phyloP scores from a whole-genome alignment of 2,329 filamentous ascomycete genomes.

The Nigrospora osmanthi region DNA sequence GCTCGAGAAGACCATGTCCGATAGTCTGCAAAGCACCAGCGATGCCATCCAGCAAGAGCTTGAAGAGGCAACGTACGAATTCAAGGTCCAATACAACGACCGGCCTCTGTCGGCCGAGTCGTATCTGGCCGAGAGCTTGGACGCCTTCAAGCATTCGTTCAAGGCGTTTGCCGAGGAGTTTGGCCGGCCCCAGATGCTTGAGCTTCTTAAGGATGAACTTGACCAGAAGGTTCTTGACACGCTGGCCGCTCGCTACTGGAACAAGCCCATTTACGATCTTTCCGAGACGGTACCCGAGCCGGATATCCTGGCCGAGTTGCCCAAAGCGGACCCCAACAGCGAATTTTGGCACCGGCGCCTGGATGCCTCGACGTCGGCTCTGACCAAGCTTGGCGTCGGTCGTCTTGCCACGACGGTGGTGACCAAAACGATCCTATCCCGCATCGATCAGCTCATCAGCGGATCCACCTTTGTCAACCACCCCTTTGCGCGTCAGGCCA shows the following conservation, averaged over 20 bases:
- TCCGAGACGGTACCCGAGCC: slow-evolving; percentile 55
- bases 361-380: slow-evolving; percentile 79
- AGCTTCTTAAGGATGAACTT: slow-evolving; percentile 83
- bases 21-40: slow-evolving; percentile 79
- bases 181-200: slow-evolving; percentile 79
- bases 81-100: slow-evolving; percentile 99
- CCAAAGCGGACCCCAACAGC: slow-evolving; percentile 77
- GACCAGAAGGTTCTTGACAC: slow-evolving; percentile 93
- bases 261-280: slow-evolving; percentile 87
- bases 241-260: slow-evolving; percentile 93
- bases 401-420: slow-evolving; percentile 88
- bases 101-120: slow-evolving; percentile 90
- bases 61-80: slow-evolving; percentile 95
- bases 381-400: slow-evolving; percentile 92
- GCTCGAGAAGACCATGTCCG: slow-evolving; percentile 93
- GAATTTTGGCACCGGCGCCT: slow-evolving; percentile 91
- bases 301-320: slow-evolving; percentile 68
- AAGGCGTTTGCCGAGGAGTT: slow-evolving; percentile 89
- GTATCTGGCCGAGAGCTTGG: slow-evolving; percentile 89
- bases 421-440: slow-evolving; percentile 75
- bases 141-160: slow-evolving; percentile 96
- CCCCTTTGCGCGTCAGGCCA: slow-evolving; percentile 88
- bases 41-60: slow-evolving; percentile 92
- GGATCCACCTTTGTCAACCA: slow-evolving; percentile 82
- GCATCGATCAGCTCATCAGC: slow-evolving; percentile 71